These are phyloP conservation scores for Trichosphaerium sp. DNA, from an alignment of 78 protist species.

Conservation along the genomic window DNA sequence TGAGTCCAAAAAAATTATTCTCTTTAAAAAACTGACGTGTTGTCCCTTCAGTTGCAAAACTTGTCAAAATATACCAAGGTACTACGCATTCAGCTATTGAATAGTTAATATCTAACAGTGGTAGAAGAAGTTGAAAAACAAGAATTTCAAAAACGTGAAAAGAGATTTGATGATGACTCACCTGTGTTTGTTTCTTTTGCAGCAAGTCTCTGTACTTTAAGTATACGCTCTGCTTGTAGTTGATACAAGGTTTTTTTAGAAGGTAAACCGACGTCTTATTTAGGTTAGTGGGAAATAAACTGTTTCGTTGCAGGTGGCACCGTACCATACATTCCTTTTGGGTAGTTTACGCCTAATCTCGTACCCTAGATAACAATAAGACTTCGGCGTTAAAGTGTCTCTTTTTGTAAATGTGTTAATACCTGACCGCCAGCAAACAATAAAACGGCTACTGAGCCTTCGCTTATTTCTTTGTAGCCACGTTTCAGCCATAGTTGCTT, in stretches of 20 bases:
- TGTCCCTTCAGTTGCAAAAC: slow-evolving; percentile 54
- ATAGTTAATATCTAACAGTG: no score
- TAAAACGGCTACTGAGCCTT: slow-evolving; percentile 45
- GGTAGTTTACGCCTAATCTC: slow-evolving; percentile 80
- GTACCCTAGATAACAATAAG: slow-evolving; percentile 54
- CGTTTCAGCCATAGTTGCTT: slow-evolving; percentile 3
- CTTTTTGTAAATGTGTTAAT: not conserved
- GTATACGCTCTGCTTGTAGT: slow-evolving; percentile 81
- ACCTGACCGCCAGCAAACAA: slow-evolving; percentile 89
- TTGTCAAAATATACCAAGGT: slow-evolving; percentile 83
- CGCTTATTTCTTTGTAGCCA: slow-evolving; percentile 45
- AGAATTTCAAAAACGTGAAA: no score
- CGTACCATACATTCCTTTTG: slow-evolving; percentile 84
- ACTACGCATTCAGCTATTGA: no score
- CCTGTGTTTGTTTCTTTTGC: not conserved
- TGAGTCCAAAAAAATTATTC: slow-evolving; percentile 72
- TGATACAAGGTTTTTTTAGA: slow-evolving; percentile 82
- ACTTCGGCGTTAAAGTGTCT: not conserved
- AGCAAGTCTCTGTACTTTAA: slow-evolving; percentile 45
- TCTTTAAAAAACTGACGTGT: slow-evolving; percentile 62
- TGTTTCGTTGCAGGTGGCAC: slow-evolving; percentile 57
- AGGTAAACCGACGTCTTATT: slow-evolving; percentile 69
- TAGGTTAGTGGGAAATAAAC: no score
- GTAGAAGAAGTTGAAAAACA: no score
- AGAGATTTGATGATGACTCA: no score